Evolutionary conservation across 495 filamentous ascomycete species (phyloP).

Genomic region (Extremus antarcticus): DNA sequence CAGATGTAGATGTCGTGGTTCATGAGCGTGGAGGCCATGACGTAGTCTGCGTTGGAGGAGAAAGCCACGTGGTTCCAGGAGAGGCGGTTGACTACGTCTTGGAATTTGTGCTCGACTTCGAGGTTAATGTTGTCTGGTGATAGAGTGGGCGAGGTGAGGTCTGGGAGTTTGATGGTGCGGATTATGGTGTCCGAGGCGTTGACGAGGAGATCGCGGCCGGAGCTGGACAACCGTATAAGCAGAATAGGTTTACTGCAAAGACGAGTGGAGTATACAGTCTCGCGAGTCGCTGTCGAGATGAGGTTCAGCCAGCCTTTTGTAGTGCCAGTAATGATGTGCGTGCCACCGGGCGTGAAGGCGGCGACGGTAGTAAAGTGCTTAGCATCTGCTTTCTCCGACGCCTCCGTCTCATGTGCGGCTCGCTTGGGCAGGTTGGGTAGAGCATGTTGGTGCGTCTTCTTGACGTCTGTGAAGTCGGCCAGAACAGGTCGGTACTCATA

Average conservation of each 20-base stretch:
- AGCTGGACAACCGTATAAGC: constrained; percentile 69
- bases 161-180: constrained; percentile 69
- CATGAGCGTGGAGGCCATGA: constrained; percentile 87
- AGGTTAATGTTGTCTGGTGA: constrained; percentile 65
- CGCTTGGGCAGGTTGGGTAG: constrained; percentile 76
- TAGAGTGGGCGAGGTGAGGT: constrained; percentile 44
- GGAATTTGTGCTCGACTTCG: constrained; percentile 93
- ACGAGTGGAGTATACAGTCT: constrained; percentile 75
- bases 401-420: constrained; percentile 43
- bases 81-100: constrained; percentile 89
- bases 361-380: constrained; percentile 88
- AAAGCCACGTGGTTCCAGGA: constrained; percentile 95
- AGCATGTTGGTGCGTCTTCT: constrained; percentile 53
- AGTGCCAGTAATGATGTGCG: constrained; percentile 81
- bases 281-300: constrained; percentile 64
- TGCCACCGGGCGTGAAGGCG: constrained; percentile 71
- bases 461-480: constrained; percentile 59
- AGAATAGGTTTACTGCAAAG: constrained; percentile 81
- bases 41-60: constrained; percentile 74
- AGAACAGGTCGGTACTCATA: constrained; percentile 88
- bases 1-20: constrained; percentile 98
- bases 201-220: constrained; percentile 73
- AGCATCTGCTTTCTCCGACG: constrained; percentile 79
- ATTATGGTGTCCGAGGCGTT: constrained; percentile 90
- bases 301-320: constrained; percentile 92